Percentiles rank a stretch among this genome's conserved stretches.
Conservation (phyloP, 768 basidiomycete genomes). For the Lactifluus rugatus region DNA sequence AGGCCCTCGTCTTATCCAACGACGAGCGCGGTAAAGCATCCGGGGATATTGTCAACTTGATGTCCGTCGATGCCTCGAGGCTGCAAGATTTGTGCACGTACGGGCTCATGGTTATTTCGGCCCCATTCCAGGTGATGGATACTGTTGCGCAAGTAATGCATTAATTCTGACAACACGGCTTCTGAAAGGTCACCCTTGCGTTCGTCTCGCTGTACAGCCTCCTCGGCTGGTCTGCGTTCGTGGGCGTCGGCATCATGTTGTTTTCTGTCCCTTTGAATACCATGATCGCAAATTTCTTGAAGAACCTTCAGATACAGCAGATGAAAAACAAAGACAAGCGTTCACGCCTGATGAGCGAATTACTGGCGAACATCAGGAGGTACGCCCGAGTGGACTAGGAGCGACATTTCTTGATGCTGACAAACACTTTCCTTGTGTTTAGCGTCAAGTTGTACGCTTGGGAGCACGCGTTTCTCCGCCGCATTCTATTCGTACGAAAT, state of each 20-base stretch:
- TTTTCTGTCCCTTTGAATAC: constrained; percentile 70
- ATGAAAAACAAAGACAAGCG: constrained; percentile 90
- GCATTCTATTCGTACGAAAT: constrained; percentile 72
- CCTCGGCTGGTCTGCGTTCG: constrained; percentile 85
- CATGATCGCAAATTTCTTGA: constrained; percentile 56
- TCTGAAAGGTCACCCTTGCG: constrained; percentile 63
- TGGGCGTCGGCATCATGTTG: constrained; percentile 85
- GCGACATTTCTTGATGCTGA: neutral
- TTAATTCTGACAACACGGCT: neutral
- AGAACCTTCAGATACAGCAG: constrained; percentile 73
- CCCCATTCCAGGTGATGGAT: constrained; percentile 61
- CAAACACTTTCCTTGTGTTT: neutral
- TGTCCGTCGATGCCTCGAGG: constrained; percentile 77
- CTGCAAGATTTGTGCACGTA: constrained; percentile 76
- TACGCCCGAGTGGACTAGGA: constrained; percentile 14
- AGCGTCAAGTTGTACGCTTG: constrained; percentile 91
- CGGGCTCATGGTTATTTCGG: constrained; percentile 76
- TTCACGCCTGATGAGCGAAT: constrained; percentile 83
- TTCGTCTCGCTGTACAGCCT: constrained; percentile 86
- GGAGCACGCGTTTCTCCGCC: constrained; percentile 84
- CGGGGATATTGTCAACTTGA: constrained; percentile 91
- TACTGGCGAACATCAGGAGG: constrained; percentile 89
- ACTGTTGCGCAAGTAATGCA: neutral
- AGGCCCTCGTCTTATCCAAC: constrained; percentile 77
- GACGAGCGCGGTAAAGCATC: constrained; percentile 73